Conservation (phyloP, 257 asterid genomes). For the Fraxinus cuspidata region DNA sequence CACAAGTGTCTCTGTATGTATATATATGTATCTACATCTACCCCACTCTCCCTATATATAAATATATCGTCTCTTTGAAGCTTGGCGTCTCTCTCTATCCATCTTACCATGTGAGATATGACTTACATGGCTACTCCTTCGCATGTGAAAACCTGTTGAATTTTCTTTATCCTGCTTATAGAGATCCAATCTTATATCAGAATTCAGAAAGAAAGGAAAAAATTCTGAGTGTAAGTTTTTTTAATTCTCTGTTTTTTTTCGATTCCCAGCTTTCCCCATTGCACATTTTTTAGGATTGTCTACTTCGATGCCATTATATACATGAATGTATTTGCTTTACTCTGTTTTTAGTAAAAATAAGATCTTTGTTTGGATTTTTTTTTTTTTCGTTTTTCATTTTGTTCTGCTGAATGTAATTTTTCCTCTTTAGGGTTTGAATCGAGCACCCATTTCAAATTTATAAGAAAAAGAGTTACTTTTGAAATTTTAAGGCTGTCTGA, state of each 20-base stretch:
- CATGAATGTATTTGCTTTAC: constrained; percentile 6
- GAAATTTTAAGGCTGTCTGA: constrained; percentile 10
- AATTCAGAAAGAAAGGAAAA: background rate
- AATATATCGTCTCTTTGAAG: constrained; percentile 41
- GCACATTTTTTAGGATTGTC: constrained; percentile 10
- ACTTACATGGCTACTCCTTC: constrained; percentile 28
- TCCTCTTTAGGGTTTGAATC: constrained; percentile 28
- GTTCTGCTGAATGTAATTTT: background rate
- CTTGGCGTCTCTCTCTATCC: constrained; percentile 19
- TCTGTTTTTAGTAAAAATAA: constrained; percentile 17
- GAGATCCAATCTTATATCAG: constrained; percentile 41
- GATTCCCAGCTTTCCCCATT: constrained; percentile 26
- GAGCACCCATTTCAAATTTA: constrained; percentile 19
- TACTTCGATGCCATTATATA: constrained; percentile 7
- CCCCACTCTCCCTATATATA: background rate
- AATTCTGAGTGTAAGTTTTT: constrained; percentile 38
- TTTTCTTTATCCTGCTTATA: constrained; percentile 24
- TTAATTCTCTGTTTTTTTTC: constrained; percentile 22
- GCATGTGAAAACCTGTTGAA: constrained; percentile 37
- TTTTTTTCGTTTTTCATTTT: constrained; percentile 9
- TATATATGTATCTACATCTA: constrained; percentile 13
- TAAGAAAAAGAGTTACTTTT: background rate
- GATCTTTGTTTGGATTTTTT: constrained; percentile 39
- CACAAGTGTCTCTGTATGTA: constrained; percentile 26
- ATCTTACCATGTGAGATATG: constrained; percentile 41